A percentile compares a stretch with the other conserved stretches of the same genome.
Evolutionary conservation across 2,329 filamentous ascomycete genomes (phyloP).

Genomic region (Fusarium veterinarium): DNA sequence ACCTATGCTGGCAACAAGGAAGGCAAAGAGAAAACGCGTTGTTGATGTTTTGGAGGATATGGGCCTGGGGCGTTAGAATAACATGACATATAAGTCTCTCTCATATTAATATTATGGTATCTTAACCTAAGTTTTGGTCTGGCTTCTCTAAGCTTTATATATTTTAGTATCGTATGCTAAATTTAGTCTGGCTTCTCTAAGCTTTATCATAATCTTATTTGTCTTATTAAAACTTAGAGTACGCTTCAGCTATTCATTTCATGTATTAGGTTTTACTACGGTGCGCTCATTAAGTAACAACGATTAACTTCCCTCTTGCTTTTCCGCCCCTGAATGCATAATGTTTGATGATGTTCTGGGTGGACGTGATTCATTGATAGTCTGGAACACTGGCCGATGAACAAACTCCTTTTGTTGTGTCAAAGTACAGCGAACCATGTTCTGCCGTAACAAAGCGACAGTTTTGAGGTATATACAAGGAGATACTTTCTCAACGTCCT

Average conservation of each 20-base stretch:
- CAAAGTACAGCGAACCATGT: background rate
- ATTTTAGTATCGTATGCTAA: too few relatives aligned
- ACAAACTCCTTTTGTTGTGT: background rate
- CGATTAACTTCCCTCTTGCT: background rate
- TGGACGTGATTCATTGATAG: constrained; percentile 27
- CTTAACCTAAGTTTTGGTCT: too few relatives aligned
- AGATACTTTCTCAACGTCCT: background rate
- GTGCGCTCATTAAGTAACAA: background rate
- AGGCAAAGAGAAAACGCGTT: constrained; percentile 50
- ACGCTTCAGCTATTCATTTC: background rate
- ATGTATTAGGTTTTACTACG: background rate
- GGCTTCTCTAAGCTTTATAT: too few relatives aligned
- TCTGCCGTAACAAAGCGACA: background rate
- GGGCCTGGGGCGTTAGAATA: background rate
- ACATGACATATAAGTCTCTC: background rate
- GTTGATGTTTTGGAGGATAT: constrained; percentile 51
- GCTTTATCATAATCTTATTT: too few relatives aligned
- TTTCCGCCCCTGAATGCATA: background rate
- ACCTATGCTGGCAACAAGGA: constrained; percentile 39
- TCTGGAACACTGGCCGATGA: background rate
- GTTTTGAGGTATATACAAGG: background rate
- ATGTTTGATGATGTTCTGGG: constrained; percentile 49
- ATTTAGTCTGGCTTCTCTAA: too few relatives aligned
- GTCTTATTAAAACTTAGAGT: background rate
- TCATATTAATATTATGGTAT: too few relatives aligned